Base-by-base conservation (phyloP, 257 asterid species). In the Salvia miltiorrhiza region DNA sequence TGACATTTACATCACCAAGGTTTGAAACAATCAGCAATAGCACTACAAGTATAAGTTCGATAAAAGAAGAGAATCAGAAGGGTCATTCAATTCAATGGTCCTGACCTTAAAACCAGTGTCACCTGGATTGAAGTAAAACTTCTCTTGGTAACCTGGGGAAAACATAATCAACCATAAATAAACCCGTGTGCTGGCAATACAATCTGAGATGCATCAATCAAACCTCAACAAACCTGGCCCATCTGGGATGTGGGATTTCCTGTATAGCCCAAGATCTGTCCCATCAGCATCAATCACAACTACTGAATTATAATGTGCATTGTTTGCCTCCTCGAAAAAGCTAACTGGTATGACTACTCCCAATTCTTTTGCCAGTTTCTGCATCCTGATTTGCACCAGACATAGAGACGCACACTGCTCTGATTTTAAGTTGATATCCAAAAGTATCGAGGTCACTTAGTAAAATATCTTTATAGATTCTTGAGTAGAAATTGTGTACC, bases 191-290 rank as follows among this genome's bases (percentile, higher is more conserved):
- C 45, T 3, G 32, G 69, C 69, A n/a, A 67, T 65, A 70, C 20
- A 21, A 71, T 52, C 67, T 20, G 2, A 62, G 41, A 70, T 59
- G 77, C 65, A 20, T 54, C 57, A 62, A 30, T 47, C 71, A 53
- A n/a, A 40, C 67, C 37, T 65, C 37, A 37, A 55, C 87, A 66
- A 59, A 91, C 97, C 99, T 79, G 97, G 97, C 45, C 99, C 99
- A 74, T 89, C 99, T 9, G 99, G 97, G 76, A 89, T 91, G 83
- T 94, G 97, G 59, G 99, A 89, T 79, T 94, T 94, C 72, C 99
- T 88, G 73, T 94, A 91, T 63, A 94, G 91, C 67, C 99, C 99
- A 70, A 89, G 88, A 75, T 87, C 95, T 56, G 96, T 86, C 64
- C 99, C 99, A 77, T 94, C 97, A 59, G 95, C 96, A 87, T 94